Base-by-base conservation (phyloP, 495 filamentous ascomycete genomes). In the Aspergillus leporis region DNA sequence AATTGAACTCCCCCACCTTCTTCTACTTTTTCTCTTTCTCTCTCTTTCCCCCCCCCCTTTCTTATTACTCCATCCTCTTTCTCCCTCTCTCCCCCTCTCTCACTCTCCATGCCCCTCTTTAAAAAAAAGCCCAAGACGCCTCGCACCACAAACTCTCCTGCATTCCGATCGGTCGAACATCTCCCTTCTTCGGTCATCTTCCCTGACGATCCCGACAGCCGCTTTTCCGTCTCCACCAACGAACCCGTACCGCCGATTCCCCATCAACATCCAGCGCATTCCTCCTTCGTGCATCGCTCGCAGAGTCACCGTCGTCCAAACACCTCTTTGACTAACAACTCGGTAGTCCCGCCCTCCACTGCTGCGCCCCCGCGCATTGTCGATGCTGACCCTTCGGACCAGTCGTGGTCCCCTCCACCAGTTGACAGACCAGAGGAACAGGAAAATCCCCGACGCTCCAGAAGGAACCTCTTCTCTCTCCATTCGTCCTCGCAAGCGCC, bases 141-240 rank as follows among this genome's bases (percentile, higher is more conserved):
- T 63, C 63, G 65, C 46, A 60, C 72, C 22, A 59, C 63, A 41
- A 66, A 60, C 32, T 62, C 59, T 59, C 38, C 66, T 53, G 66
- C 65, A 58, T 64, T 67, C 57, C 70, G 69, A 41, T 73, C 73
- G n/a, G 70, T 56, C 30, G 74, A 77, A 60, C 64, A 73, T 52
- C 67, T 74, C 32, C 59, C 60, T 55, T 38, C 63, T 43, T 61
- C 59, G 59, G 58, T 48, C 69, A 52, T 18, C 47, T 56, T 52
- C 59, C 41, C 40, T 57, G 40, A 58, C 61, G 54, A 58, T 52
- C 36, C 55, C 56, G 56, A 54, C 55, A 59, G 52, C 36, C 58
- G 50, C 36, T 61, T 57, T 50, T 53, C 60, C 41, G 59, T 58
- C 61, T 60, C 68, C 41, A 66, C 66, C 60, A 51, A 60, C 53